A percentile compares a stretch with the other conserved stretches of the same genome.
Evolutionary conservation across 169 alveolate species (phyloP).

Genomic region (Perkinsus marinus): DNA sequence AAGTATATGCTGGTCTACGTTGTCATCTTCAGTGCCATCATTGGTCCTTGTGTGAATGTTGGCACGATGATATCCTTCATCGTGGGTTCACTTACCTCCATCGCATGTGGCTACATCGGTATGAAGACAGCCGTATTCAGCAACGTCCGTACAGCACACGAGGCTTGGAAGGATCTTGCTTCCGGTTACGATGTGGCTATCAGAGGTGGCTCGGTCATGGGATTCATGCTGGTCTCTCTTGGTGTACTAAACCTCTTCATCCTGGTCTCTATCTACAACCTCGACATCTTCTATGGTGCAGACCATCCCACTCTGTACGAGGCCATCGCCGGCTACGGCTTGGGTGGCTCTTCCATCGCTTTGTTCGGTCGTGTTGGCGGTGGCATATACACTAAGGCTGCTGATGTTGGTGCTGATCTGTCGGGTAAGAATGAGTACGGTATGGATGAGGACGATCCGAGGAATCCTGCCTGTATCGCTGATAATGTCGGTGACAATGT

Average conservation of each 20-base stretch:
- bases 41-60: conserved; percentile 32
- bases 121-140: conserved; percentile 67
- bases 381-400: conserved; percentile 84
- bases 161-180: conserved; percentile 50
- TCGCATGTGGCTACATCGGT: conserved; percentile 68
- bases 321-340: conserved; percentile 66
- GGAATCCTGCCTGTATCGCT: conserved; percentile 81
- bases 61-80: conserved; percentile 63
- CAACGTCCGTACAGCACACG: conserved; percentile 61
- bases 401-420: conserved; percentile 79
- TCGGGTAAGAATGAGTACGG: conserved; percentile 73
- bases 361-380: conserved; percentile 81
- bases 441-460: conserved; percentile 73
- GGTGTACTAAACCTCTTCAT: conserved; percentile 47
- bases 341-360: conserved; percentile 77
- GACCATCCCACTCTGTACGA: conserved; percentile 40
- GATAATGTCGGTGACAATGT: conserved; percentile 86
- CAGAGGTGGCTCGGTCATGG: conserved; percentile 72
- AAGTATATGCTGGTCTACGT: conserved; percentile 52
- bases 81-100: conserved; percentile 69
- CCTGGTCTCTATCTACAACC: conserved; percentile 36
- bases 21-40: conserved; percentile 46
- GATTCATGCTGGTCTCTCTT: conserved; percentile 59
- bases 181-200: conserved; percentile 58
- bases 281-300: conserved; percentile 9